Evolutionary conservation across 2,329 filamentous ascomycete genomes (phyloP), one percentile per base, ranked within the genome.

Genomic region (Fusarium musae): DNA sequence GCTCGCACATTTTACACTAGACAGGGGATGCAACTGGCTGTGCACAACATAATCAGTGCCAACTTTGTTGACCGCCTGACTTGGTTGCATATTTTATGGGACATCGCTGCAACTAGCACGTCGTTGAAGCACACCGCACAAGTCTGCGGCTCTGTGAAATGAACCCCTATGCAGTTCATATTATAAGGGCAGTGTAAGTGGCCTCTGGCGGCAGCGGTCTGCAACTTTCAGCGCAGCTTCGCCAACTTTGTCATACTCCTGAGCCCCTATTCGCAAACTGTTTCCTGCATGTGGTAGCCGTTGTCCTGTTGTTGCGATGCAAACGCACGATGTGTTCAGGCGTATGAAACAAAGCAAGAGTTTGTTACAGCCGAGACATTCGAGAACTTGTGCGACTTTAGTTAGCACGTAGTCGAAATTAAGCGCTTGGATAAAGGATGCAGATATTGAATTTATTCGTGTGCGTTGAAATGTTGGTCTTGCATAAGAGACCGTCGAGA

Each of bases 51-150:
- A 56, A 56, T 70, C 58, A 43, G 63, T 68, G 67, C 64, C 66
- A 63, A 72, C 69, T 63, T 73, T 56, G 75, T 77, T 78, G 77
- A 79, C 77, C 78, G 75, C 78, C 73, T 77, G 74, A 72, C 69
- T 73, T 75, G 77, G 62, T 70, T 79, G 78, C 77, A 79, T 79
- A 74, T 75, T 77, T 78, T 79, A 79, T 79, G 77, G 77, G 66
- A 79, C 77, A 37, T 56, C 30, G 64, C 75, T 79, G 78, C 77
- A 76, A 72, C 78, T 78, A 78, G 66, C 63, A 63, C 28, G 53
- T 61, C 58, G 63, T 70, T 78, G 75, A 77, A 76, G 73, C 75
- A 78, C 77, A 78, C 76, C 76, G 76, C 76, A 78, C 74, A 78
- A 70, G 59, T 70, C 69, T 75, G 72, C 63, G 73, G 69, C 73